Evolutionary conservation across 1,284 basidiomycete species (phyloP).

Genomic region (Moesziomyces parantarcticus): DNA sequence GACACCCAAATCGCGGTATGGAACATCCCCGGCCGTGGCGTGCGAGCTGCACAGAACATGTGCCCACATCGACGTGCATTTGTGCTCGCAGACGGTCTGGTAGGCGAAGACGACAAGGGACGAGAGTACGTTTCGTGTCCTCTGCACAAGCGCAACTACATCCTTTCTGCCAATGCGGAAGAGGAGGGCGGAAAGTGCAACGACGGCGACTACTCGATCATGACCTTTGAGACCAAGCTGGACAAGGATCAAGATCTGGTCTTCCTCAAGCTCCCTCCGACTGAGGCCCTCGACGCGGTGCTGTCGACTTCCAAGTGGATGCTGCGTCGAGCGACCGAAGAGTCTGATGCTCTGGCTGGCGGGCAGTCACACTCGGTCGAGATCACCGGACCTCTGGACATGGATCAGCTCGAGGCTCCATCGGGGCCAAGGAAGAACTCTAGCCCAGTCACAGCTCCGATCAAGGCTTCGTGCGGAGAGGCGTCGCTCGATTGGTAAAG

Average conservation of each 20-base stretch:
- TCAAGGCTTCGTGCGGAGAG: constrained; percentile 42
- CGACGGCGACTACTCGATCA: constrained; percentile 75
- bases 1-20: constrained; percentile 79
- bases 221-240: constrained; percentile 75
- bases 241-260: constrained; percentile 70
- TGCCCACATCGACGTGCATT: constrained; percentile 77
- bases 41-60: constrained; percentile 79
- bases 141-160: constrained; percentile 79
- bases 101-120: constrained; percentile 66
- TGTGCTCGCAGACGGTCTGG: constrained; percentile 76
- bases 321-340: constrained; percentile 60
- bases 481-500: constrained; percentile 42
- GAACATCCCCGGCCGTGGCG: constrained; percentile 73
- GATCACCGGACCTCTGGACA: constrained; percentile 43
- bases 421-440: constrained; percentile 1
- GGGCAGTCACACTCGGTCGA: constrained; percentile 44
- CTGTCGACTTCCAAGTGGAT: constrained; percentile 78
- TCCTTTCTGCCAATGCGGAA: constrained; percentile 68
- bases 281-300: constrained; percentile 74
- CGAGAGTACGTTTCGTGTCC: constrained; percentile 71
- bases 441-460: constrained; percentile 8
- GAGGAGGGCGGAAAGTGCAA: constrained; percentile 75
- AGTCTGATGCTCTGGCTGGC: constrained; percentile 51
- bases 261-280: constrained; percentile 73
- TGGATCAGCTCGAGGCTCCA: constrained; percentile 28